phyloP scores from a whole-genome alignment of 768 basidiomycete species.

The Mycena vitilis region DNA sequence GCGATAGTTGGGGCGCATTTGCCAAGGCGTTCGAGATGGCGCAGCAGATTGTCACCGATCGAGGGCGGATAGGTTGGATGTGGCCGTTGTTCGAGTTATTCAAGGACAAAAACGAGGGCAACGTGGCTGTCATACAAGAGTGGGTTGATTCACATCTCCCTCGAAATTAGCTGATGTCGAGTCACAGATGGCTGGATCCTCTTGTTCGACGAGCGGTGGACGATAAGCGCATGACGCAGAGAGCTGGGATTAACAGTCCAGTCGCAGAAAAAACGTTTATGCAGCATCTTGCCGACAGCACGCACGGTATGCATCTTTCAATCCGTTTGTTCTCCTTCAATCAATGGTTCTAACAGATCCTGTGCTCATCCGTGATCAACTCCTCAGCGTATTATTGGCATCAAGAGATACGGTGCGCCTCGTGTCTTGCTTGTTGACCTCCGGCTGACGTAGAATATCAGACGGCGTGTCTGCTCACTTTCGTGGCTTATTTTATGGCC shows the following conservation, averaged over 20 bases:
- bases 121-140: conserved; percentile 62
- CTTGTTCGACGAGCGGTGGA: conserved; percentile 66
- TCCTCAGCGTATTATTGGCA: conserved; percentile 82
- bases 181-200: conserved; percentile 63
- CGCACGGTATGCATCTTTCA: conserved; percentile 60
- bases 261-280: conserved; percentile 71
- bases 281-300: conserved; percentile 74
- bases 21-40: conserved; percentile 68
- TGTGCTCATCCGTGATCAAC: conserved; percentile 77
- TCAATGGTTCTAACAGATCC: conserved; percentile 56
- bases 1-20: conserved; percentile 73
- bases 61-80: conserved; percentile 63
- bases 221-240: conserved; percentile 53
- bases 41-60: conserved; percentile 61
- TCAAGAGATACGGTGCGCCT: conserved; percentile 78
- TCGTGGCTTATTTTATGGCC: conserved; percentile 75
- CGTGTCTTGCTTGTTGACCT: background rate
- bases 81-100: conserved; percentile 75
- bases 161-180: conserved; percentile 35
- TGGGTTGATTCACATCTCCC: conserved; percentile 40
- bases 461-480: conserved; percentile 80
- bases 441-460: conserved; percentile 40
- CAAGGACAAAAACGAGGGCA: conserved; percentile 61
- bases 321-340: conserved; percentile 3
- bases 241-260: conserved; percentile 50